phyloP scores from a whole-genome alignment of 2,329 filamentous ascomycete genomes.

The Microascus cirrosus region DNA sequence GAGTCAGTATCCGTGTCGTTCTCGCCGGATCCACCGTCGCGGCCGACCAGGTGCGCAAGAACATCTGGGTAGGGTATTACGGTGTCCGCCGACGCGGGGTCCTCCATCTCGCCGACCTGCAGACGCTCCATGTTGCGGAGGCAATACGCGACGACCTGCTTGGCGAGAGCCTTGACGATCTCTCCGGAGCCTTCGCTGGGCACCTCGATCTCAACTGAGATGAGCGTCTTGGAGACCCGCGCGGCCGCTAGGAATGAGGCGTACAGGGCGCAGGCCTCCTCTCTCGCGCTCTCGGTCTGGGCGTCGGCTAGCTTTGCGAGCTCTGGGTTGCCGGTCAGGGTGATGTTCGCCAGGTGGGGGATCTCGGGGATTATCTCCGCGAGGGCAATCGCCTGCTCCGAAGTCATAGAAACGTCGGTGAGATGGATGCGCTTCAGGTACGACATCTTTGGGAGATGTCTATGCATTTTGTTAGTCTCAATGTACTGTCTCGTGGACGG shows the following conservation, averaged over 20 bases:
- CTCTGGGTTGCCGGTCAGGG: constrained; percentile 70
- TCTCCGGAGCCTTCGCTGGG: constrained; percentile 75
- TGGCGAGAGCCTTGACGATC: constrained; percentile 81
- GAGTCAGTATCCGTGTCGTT: constrained; percentile 57
- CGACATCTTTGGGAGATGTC: constrained; percentile 68
- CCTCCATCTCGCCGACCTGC: constrained; percentile 45
- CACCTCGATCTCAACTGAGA: constrained; percentile 87
- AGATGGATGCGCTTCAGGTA: constrained; percentile 77
- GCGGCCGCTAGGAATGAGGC: constrained; percentile 84
- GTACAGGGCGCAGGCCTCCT: constrained; percentile 89
- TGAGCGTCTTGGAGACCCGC: constrained; percentile 68
- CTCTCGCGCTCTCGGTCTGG: constrained; percentile 67
- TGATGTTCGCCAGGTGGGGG: constrained; percentile 71
- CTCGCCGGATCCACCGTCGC: constrained; percentile 32
- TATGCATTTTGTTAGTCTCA: constrained; percentile 13
- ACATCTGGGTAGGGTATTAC: constrained; percentile 55
- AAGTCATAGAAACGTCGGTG: constrained; percentile 68
- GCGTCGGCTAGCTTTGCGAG: constrained; percentile 62
- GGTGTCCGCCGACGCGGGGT: constrained; percentile 17
- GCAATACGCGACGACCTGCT: constrained; percentile 91
- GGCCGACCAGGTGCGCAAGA: constrained; percentile 75
- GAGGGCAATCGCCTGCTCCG: constrained; percentile 82
- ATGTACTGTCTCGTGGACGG: background rate
- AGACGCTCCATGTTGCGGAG: constrained; percentile 80
- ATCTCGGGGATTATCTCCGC: constrained; percentile 85